Evolutionary conservation across 2,329 filamentous ascomycete species (phyloP).

Genomic region (Fusarium xylarioides): DNA sequence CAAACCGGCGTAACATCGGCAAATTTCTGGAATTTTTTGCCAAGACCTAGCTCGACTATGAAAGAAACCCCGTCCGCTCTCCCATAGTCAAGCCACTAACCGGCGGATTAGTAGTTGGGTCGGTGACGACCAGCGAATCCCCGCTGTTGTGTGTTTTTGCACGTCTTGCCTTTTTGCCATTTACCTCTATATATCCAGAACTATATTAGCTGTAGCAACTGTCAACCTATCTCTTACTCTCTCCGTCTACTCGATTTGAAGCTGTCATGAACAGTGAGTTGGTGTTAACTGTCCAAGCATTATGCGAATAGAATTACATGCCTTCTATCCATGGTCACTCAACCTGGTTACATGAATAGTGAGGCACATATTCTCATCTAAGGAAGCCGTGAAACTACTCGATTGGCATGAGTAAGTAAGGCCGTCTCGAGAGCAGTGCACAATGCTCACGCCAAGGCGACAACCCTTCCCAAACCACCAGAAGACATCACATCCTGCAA

Average conservation of each 20-base stretch:
- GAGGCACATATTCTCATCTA: not conserved
- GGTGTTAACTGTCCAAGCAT: fast-evolving
- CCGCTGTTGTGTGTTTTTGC: not conserved
- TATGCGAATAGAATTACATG: not conserved
- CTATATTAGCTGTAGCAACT: not conserved
- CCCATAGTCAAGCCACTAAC: conserved; percentile 2
- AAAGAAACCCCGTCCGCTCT: not conserved
- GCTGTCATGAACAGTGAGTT: not conserved
- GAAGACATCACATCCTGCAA: too few species aligned
- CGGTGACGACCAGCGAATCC: not conserved
- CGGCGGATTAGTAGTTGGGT: conserved; percentile 3
- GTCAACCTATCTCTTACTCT: not conserved
- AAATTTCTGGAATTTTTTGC: too few species aligned
- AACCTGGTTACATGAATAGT: not conserved
- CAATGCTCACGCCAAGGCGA: not conserved
- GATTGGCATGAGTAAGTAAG: fast-evolving
- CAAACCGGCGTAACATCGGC: too few species aligned
- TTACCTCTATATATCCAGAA: fast-evolving
- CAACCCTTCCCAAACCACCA: too few species aligned
- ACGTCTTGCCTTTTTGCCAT: fast-evolving
- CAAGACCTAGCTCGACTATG: too few species aligned
- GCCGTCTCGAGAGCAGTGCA: too few species aligned
- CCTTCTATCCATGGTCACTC: fast-evolving
- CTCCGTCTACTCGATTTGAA: too few species aligned
- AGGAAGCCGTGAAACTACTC: not conserved